A percentile compares a stretch with the other conserved stretches of the same genome.
These are phyloP conservation scores for Termitomyces sp. DNA, from an alignment of 768 basidiomycete genomes.

Conservation along the genomic window DNA sequence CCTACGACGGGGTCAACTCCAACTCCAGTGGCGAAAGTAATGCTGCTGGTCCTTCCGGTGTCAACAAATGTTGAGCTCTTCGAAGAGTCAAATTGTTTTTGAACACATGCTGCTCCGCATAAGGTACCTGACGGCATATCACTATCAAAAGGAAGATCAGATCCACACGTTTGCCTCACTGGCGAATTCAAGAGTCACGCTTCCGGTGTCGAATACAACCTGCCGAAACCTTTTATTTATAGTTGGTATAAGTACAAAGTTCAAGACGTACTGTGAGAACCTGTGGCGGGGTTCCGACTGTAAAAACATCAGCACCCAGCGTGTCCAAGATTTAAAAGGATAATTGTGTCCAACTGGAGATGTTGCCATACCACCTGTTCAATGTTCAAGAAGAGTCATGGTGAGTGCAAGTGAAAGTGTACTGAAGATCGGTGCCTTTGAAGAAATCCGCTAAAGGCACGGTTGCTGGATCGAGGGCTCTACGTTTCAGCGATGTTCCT, in stretches of 20 bases:
- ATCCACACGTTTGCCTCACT: conserved; percentile 26
- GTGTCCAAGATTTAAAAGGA: not conserved
- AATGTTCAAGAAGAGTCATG: not conserved
- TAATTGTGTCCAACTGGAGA: conserved; percentile 29
- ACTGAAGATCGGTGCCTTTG: conserved; percentile 58
- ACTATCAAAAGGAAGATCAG: not conserved
- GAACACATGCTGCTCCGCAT: conserved; percentile 41
- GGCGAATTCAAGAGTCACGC: conserved; percentile 43
- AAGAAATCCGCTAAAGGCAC: conserved; percentile 51
- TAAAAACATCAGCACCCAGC: not conserved
- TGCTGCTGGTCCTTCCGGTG: conserved; percentile 34
- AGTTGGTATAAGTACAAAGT: not conserved
- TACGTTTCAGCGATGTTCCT: conserved; percentile 23
- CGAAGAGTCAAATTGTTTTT: conserved; percentile 43
- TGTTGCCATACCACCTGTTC: conserved; percentile 49
- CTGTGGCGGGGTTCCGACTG: conserved; percentile 56
- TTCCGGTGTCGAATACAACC: conserved; percentile 62
- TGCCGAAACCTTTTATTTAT: conserved; percentile 7
- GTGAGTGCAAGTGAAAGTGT: not conserved
- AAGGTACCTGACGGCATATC: conserved; percentile 32
- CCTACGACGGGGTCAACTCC: conserved; percentile 53
- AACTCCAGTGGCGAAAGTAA: conserved; percentile 53
- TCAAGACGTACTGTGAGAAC: conserved; percentile 28
- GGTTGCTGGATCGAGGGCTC: conserved; percentile 35
- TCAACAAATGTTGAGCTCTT: conserved; percentile 51